Evolutionary conservation across 2,329 filamentous ascomycete species (phyloP).

Genomic region (Cercospora canescens): DNA sequence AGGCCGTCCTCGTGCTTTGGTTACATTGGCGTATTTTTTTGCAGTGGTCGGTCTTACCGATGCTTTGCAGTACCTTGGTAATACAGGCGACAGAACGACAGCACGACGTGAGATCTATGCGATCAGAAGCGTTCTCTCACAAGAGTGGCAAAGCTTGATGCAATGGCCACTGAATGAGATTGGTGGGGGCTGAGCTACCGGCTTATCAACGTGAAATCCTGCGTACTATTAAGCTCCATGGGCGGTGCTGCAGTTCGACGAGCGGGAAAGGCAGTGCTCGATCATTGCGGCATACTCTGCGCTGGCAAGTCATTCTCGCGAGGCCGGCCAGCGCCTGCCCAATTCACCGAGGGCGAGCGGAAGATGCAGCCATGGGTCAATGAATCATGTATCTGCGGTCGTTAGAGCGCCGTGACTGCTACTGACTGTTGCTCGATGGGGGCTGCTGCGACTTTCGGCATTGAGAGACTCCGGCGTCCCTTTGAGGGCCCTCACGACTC

Average conservation of each 20-base stretch:
- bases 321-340: background rate
- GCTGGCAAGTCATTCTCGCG: background rate
- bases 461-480: background rate
- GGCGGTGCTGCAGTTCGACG: background rate
- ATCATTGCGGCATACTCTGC: background rate
- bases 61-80: conserved; percentile 33
- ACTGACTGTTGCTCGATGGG: background rate
- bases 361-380: background rate
- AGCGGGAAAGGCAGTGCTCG: background rate
- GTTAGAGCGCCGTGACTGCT: background rate
- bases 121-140: conserved; percentile 29
- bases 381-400: background rate
- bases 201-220: background rate
- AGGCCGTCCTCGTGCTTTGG: conserved; percentile 35
- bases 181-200: conserved; percentile 13
- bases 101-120: conserved; percentile 31
- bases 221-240: background rate
- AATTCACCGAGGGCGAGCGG: background rate
- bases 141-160: conserved; percentile 35
- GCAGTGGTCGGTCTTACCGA: conserved; percentile 32
- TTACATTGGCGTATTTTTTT: conserved; percentile 38
- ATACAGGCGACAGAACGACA: conserved; percentile 27
- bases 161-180: conserved; percentile 32
- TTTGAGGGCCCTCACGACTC: background rate
- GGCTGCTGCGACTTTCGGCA: background rate